Percentiles rank a stretch among this genome's conserved stretches.
Evolutionary conservation across 169 alveolate genomes (phyloP).

Genomic region (Eimeria mitis): DNA sequence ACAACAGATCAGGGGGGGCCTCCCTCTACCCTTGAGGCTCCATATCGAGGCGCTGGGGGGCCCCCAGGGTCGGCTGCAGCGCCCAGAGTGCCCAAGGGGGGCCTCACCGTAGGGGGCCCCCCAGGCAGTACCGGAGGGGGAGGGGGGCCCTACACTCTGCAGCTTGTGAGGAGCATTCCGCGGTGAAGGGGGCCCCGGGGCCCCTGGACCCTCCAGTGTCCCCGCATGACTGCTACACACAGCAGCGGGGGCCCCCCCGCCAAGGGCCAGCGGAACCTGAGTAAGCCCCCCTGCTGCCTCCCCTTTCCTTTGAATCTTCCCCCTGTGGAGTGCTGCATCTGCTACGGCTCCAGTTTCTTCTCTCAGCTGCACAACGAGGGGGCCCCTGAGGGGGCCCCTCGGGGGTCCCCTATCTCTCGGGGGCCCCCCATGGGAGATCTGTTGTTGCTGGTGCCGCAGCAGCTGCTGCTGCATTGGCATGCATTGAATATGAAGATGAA

Average conservation of each 20-base stretch:
- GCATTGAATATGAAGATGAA: not conserved
- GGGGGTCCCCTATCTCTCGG: too few relatives aligned
- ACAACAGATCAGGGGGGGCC: not conserved
- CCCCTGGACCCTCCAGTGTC: not conserved
- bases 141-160: too few relatives aligned
- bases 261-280: not conserved
- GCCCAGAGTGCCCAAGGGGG: not conserved
- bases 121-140: too few relatives aligned
- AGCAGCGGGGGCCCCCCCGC: not conserved
- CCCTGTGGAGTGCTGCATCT: constrained; percentile 17
- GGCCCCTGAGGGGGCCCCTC: not conserved
- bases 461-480: constrained; percentile 46
- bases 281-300: not conserved
- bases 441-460: constrained; percentile 37
- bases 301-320: not conserved
- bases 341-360: constrained; percentile 29
- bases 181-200: too few relatives aligned
- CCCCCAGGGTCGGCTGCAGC: not conserved
- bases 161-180: too few relatives aligned
- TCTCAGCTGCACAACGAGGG: not conserved
- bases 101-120: not conserved
- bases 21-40: not conserved
- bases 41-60: not conserved
- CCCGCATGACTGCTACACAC: constrained; percentile 6
- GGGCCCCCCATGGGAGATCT: constrained; percentile 30